Evolutionary conservation across 768 basidiomycete genomes (phyloP), one percentile per base, ranked within the genome.

Genomic region (Pilatotrama ljubarskyi): DNA sequence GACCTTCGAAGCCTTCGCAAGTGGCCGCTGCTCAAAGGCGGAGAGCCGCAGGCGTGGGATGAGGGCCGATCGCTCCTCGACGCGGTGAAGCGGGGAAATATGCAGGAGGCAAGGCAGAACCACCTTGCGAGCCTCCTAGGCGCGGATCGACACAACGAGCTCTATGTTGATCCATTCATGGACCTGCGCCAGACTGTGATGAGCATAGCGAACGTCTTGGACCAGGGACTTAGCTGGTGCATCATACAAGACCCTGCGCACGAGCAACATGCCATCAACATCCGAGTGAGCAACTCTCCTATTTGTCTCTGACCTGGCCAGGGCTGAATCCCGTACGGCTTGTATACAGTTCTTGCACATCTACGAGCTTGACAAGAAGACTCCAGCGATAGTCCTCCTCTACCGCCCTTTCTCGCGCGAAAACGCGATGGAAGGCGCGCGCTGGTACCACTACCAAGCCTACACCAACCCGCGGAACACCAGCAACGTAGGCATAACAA

Each of bases 171-270:
- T 2, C 41, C 64, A 1, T 63, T 67, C 17, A 50, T 61, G 55
- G 66, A 67, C 46, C 38, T 65, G 10, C 52, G 66, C 3, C 66
- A 67, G 52, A 65, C 66, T 15, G 15, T 67, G 7, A 58, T 64
- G 55, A 55, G 52, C 18, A 20, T 66, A n/a, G 59, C 62, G 2
- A 55, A 53, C 14, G 42, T 25, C 46, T 43, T 41, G 24, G 50
- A 37, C 20, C 8, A 48, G 2, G 66, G 64, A 2, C 17, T 44
- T 22, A 48, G 2, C 2, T 56, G 57, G 50, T 51, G 56, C 20
- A 36, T 58, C 22, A 40, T 67, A 1, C 60, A 64, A 46, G 66
- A 67, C 36, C 57, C 53, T 3, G 58, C 42, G 4, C 25, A 43
- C 5, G 62, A 60, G 10, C 25, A 40, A 29, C 59, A 49, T n/a